These are phyloP conservation scores for Penstemon davidsonii DNA, from an alignment of 257 asterid species.

Conservation along the genomic window DNA sequence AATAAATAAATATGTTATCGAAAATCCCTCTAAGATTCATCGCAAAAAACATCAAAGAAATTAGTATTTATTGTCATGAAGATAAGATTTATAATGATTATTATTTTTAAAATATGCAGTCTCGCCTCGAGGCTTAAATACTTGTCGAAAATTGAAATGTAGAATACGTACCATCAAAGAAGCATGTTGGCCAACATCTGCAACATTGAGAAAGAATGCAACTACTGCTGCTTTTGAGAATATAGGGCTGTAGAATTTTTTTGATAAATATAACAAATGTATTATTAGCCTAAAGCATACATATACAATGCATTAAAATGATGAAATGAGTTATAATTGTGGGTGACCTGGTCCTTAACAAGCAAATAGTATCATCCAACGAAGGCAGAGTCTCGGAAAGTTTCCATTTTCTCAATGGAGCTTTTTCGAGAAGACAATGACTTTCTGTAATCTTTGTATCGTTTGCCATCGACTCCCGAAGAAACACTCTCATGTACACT, in stretches of 20 bases:
- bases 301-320: neutral
- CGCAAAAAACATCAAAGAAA: neutral
- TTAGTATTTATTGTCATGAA: neutral
- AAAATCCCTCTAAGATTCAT: neutral
- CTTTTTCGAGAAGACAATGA: constrained; percentile 59
- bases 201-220: constrained; percentile 63
- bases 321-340: neutral
- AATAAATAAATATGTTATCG: constrained; percentile 1
- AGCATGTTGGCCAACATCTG: constrained; percentile 72
- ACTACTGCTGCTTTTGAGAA: constrained; percentile 81
- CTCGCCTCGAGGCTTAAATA: too few species aligned
- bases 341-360: constrained; percentile 67
- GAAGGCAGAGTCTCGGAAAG: constrained; percentile 60
- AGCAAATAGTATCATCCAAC: constrained; percentile 51
- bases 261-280: too few species aligned
- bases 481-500: constrained; percentile 76
- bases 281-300: neutral
- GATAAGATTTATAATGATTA: too few species aligned
- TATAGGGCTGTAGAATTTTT: constrained; percentile 49
- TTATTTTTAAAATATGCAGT: too few species aligned
- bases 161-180: constrained; percentile 55
- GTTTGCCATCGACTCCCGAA: constrained; percentile 51
- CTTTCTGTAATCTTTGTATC: constrained; percentile 40
- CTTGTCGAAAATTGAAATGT: neutral
- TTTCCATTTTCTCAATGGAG: constrained; percentile 48